Evolutionary conservation across 331 rosid genomes (phyloP).

Genomic region (Quercus phellos): DNA sequence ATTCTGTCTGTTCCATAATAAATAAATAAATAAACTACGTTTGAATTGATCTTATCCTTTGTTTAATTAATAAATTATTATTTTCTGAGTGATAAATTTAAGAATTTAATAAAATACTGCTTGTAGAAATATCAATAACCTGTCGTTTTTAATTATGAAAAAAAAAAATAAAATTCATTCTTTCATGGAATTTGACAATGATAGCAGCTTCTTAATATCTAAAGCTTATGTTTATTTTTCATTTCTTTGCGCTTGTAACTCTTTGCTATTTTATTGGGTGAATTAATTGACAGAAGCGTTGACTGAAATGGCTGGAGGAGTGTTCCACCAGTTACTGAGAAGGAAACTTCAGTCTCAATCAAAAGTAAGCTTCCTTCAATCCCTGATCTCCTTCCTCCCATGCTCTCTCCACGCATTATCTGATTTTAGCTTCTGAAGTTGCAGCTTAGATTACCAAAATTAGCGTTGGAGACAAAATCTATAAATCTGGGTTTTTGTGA

Average conservation of each 20-base stretch:
- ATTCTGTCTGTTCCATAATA: too few species aligned
- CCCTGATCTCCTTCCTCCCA: background rate
- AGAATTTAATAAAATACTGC: too few species aligned
- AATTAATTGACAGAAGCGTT: conserved; percentile 27
- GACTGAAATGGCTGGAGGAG: conserved; percentile 78
- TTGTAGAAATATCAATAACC: too few species aligned
- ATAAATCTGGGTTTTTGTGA: background rate
- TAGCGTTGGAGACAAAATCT: background rate
- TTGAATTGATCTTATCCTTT: too few species aligned
- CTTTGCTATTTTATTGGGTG: background rate
- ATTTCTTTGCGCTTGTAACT: background rate
- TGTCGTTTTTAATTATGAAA: too few species aligned
- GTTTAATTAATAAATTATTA: too few species aligned
- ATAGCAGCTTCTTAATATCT: background rate
- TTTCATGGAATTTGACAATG: too few species aligned
- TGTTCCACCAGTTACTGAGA: conserved; percentile 68
- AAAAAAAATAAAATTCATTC: too few species aligned
- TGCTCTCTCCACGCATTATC: conserved; percentile 1
- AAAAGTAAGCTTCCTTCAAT: conserved; percentile 38
- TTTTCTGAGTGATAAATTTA: too few species aligned
- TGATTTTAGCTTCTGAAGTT: background rate
- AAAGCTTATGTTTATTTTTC: background rate
- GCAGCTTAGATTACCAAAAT: background rate
- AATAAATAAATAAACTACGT: too few species aligned
- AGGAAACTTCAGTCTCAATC: conserved; percentile 58